Percentiles rank a stretch among this genome's conserved stretches.
phyloP scores from a whole-genome alignment of 2,329 filamentous ascomycete species.

The Aspergillus tanneri region DNA sequence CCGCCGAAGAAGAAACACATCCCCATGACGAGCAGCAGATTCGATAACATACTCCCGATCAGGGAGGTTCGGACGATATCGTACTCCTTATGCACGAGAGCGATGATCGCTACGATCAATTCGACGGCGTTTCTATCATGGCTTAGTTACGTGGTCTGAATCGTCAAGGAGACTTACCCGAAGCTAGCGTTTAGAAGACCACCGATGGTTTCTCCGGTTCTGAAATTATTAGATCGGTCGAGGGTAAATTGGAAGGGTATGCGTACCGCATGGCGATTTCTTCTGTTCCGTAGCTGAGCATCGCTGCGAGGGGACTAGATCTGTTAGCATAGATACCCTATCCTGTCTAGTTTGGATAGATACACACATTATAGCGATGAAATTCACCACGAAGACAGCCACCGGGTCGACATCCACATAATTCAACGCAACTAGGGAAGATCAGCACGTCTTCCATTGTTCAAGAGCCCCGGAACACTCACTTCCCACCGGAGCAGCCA shows the following conservation, averaged over 20 bases:
- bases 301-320: constrained; percentile 72
- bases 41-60: constrained; percentile 88
- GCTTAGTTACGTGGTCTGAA: constrained; percentile 9
- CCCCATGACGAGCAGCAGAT: constrained; percentile 81
- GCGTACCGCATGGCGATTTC: constrained; percentile 65
- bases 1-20: constrained; percentile 92
- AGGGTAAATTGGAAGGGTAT: constrained; percentile 33
- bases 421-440: constrained; percentile 60
- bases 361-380: constrained; percentile 74
- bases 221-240: constrained; percentile 14
- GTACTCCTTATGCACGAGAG: constrained; percentile 70
- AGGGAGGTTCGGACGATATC: constrained; percentile 89
- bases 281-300: constrained; percentile 86
- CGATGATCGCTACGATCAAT: constrained; percentile 83
- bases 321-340: neutral
- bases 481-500: constrained; percentile 75
- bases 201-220: constrained; percentile 78
- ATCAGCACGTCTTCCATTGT: constrained; percentile 5
- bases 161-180: constrained; percentile 46
- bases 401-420: constrained; percentile 61
- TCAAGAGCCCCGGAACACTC: constrained; percentile 11
- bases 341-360: neutral
- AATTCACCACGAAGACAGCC: constrained; percentile 82
- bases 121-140: constrained; percentile 72
- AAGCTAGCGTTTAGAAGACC: constrained; percentile 89